Evolutionary conservation across 371 early-diverging fungal species (phyloP), one percentile per base, ranked within the genome.

Genomic region (Zopfochytrium polystomum): DNA sequence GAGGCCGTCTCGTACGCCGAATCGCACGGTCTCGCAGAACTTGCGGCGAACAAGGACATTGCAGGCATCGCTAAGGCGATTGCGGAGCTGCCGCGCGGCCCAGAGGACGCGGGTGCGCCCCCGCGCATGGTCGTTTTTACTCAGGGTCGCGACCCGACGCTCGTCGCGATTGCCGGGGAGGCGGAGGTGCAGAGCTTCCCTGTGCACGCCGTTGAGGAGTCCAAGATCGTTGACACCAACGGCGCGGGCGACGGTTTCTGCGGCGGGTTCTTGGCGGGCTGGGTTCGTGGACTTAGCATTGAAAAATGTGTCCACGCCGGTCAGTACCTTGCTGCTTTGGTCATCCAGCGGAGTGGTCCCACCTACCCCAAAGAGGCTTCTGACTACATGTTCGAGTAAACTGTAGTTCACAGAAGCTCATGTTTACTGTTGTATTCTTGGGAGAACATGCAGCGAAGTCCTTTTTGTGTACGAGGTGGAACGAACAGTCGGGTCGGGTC

Each of bases 241-340:
- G 97, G 95, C 68, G 95, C 93, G 65, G 95, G 97, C 70, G 97
- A 97, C 77, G 95, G 91, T 52, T 97, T 95, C 82, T 87, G 85
- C 63, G 97, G 93, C 63, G 97, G 94, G 26, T 97, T 93, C 84
- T 71, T 95, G 67, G 80, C 88, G 55, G 84, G 90, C 71, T 83
- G 82, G 62, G 87, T 90, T 56, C 88, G 83, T 70, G 92, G 91
- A 52, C 70, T 77, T 48, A 52, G 70, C 26, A 67, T 89, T 42
- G 78, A 83, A 31, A 76, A 80, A 42, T 86, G 87, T 67, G 83
- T 95, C 65, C 71, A 83, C 53, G 92, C 90, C 65, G 97, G 94
- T 44, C 89, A 92, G 72, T 97, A 91, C 79, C 76, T 93, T 47
- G 98, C 95, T 60, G 82, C 86, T 67, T 74, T 87, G 55, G 92